Percentiles rank a stretch among this genome's conserved stretches.
Conservation (phyloP, 2,329 filamentous ascomycete species). For the Septoria petroselini region DNA sequence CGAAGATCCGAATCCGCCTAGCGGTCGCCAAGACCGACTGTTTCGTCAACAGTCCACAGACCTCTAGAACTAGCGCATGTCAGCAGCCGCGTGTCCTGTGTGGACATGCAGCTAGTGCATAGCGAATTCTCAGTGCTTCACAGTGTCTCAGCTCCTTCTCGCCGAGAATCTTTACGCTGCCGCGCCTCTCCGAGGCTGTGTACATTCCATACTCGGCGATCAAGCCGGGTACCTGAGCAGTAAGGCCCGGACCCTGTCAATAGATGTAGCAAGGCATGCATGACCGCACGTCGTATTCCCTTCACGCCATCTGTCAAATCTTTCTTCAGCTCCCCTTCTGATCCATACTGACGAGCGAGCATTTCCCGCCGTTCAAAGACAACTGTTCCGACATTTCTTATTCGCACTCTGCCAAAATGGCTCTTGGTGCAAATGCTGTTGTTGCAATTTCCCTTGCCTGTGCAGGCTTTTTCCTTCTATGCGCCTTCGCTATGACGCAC, state of each 20-base stretch:
- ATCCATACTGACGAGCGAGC: no score
- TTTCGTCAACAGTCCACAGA: no score
- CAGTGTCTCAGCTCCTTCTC: no score
- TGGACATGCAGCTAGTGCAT: no score
- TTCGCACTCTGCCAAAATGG: background rate
- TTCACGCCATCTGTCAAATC: background rate
- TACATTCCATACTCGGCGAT: background rate
- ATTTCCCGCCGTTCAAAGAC: no score
- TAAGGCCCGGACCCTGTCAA: background rate
- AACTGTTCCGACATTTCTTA: background rate
- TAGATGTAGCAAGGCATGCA: background rate
- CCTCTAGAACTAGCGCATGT: conserved; percentile 1
- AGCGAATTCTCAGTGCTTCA: no score
- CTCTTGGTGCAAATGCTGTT: background rate
- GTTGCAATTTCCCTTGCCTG: background rate
- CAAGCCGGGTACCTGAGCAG: background rate
- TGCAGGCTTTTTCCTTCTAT: background rate
- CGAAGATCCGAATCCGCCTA: background rate
- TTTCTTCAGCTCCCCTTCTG: background rate
- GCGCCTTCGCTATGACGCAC: background rate
- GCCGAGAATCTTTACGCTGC: background rate
- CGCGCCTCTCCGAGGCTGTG: background rate
- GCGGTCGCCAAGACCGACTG: background rate
- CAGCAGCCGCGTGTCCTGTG: conserved; percentile 5
- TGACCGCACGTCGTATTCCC: background rate